Percentiles rank a stretch among this genome's conserved stretches.
Conservation (phyloP, 306 rosid species). For the Cucurbita moschata region DNA sequence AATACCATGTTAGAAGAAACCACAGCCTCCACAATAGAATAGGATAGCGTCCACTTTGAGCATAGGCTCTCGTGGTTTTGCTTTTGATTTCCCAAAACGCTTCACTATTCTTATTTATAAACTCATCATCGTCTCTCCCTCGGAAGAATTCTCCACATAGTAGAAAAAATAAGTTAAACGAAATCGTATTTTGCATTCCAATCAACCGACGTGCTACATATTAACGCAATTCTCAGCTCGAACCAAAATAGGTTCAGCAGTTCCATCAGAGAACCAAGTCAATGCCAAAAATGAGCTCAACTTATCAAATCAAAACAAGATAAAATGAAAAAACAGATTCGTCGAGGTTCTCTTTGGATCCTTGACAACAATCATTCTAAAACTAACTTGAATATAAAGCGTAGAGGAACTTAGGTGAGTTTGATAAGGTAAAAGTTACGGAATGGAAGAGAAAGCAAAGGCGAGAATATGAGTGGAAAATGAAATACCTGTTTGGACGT, state of each 20-base stretch:
- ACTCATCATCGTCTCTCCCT: too few species aligned
- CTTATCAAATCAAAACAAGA: not conserved
- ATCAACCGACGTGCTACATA: not conserved
- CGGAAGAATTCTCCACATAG: too few species aligned
- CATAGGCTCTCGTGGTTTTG: too few species aligned
- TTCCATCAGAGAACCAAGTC: not conserved
- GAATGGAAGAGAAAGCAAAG: not conserved
- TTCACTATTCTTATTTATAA: too few species aligned
- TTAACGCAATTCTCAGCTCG: not conserved
- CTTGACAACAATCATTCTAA: not conserved
- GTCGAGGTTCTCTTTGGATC: not conserved
- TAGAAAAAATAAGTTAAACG: not conserved
- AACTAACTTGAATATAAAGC: not conserved
- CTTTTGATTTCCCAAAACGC: too few species aligned
- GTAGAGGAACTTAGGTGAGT: not conserved
- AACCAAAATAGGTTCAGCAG: not conserved
- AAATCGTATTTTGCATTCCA: not conserved
- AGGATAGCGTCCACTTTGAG: too few species aligned
- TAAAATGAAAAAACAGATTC: not conserved
- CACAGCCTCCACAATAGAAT: too few species aligned
- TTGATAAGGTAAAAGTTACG: not conserved
- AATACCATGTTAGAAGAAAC: too few species aligned
- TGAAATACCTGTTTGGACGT: slow-evolving; percentile 26
- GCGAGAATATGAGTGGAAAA: not conserved
- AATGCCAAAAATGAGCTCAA: not conserved